Conservation (phyloP, 176 grass and related monocot genomes). For the Avena insularis region DNA sequence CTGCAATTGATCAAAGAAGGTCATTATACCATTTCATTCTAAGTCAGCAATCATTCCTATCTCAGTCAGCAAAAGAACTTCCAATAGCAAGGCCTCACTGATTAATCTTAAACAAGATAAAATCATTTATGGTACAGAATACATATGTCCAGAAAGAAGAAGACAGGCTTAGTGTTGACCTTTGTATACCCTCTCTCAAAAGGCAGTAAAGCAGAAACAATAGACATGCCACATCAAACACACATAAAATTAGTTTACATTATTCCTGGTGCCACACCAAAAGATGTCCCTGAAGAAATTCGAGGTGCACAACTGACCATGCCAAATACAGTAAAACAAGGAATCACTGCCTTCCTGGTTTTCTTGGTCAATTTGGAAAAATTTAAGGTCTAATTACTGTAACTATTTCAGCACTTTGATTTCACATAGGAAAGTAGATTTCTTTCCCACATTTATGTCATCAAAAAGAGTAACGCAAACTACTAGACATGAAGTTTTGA, state of each 20-base stretch:
- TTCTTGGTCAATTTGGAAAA: background rate
- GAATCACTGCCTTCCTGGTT: background rate
- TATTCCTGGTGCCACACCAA: background rate
- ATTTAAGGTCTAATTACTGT: background rate
- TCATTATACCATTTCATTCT: background rate
- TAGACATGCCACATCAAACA: background rate
- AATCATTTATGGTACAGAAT: background rate
- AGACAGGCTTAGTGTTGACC: background rate
- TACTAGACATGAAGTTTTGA: background rate
- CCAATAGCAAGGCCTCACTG: background rate
- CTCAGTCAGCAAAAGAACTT: background rate
- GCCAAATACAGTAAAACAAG: conserved; percentile 19
- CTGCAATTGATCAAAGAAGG: conserved; percentile 55
- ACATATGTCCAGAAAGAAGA: background rate
- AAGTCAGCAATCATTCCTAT: background rate
- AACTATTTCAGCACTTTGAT: conserved; percentile 17
- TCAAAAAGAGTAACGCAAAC: background rate
- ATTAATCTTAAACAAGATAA: background rate
- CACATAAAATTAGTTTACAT: background rate
- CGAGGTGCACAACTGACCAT: background rate
- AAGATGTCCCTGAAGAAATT: background rate
- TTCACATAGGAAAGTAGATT: background rate
- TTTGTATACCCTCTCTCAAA: conserved; percentile 13
- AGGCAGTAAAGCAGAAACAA: background rate
- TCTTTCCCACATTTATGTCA: background rate